Evolutionary conservation across 108 stramenopile genomes (phyloP).

Genomic region (Pseudonitzschia pungens): DNA sequence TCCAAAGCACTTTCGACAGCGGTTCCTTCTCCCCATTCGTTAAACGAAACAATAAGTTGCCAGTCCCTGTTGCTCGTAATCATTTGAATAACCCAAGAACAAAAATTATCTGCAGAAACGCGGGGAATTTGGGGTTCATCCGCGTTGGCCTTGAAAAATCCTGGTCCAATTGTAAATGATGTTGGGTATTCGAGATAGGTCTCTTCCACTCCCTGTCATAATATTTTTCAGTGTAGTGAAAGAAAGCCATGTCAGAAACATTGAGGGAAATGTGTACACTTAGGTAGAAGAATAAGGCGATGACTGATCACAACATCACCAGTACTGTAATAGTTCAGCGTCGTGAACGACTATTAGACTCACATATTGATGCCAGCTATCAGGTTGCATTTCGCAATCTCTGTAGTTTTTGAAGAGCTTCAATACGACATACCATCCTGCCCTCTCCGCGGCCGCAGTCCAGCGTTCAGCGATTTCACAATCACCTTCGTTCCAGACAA

Average conservation of each 20-base stretch:
- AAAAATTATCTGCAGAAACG: neutral
- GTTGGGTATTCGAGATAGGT: slow-evolving; percentile 6
- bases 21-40: slow-evolving; percentile 36
- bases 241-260: neutral
- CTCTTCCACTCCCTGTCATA: neutral
- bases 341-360: neutral
- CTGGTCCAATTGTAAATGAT: slow-evolving; percentile 27
- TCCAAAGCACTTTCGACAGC: slow-evolving; percentile 19
- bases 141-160: slow-evolving; percentile 26
- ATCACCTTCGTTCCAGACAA: slow-evolving; percentile 23
- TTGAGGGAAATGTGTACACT: neutral
- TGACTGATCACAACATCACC: neutral
- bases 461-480: slow-evolving; percentile 28
- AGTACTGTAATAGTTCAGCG: neutral
- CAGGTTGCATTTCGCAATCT: slow-evolving; percentile 21
- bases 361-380: slow-evolving; percentile 35
- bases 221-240: neutral
- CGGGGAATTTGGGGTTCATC: slow-evolving; percentile 13
- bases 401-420: slow-evolving; percentile 16
- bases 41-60: slow-evolving; percentile 33
- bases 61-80: slow-evolving; percentile 12
- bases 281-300: neutral
- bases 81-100: slow-evolving; percentile 23
- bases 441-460: slow-evolving; percentile 12
- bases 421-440: slow-evolving; percentile 28